Evolutionary conservation across 352 stramenopile genomes (phyloP).

Genomic region (Achlya hypogyna): DNA sequence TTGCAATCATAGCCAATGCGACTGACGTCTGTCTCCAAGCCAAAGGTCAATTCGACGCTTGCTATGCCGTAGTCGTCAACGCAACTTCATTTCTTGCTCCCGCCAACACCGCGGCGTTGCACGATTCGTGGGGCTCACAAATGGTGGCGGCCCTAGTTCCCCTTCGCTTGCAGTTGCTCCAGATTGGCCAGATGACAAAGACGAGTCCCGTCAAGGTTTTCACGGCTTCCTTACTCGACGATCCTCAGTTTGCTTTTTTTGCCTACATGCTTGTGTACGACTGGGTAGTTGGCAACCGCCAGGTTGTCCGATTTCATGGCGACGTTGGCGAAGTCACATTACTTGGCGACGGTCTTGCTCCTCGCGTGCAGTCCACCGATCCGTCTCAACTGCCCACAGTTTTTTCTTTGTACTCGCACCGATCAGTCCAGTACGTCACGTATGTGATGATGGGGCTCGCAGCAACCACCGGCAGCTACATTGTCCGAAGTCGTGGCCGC

Average conservation of each 20-base stretch:
- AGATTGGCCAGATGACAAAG: not conserved
- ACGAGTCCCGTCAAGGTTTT: not conserved
- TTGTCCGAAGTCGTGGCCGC: not conserved
- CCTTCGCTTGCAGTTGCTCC: not conserved
- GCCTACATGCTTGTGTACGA: not conserved
- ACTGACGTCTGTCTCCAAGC: not conserved
- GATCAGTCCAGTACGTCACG: not conserved
- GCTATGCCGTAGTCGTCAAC: not conserved
- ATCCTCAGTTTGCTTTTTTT: not conserved
- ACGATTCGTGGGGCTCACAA: not conserved
- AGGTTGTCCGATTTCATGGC: not conserved
- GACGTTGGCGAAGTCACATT: not conserved
- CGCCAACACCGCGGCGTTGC: not conserved
- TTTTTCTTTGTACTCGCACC: not conserved
- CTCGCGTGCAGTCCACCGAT: not conserved
- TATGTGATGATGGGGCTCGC: not conserved
- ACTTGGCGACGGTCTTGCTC: not conserved
- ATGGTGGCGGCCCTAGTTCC: not conserved
- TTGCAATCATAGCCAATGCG: not conserved
- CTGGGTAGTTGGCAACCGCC: slow-evolving; percentile 1
- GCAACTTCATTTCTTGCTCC: not conserved
- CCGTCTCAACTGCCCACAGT: not conserved
- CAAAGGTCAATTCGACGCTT: not conserved
- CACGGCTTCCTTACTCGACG: not conserved
- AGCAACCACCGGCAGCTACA: not conserved